These are phyloP conservation scores for slime mould (Dictyostelium discoideum) DNA, from an alignment of 78 protist species.

Conservation along the genomic window DNA sequence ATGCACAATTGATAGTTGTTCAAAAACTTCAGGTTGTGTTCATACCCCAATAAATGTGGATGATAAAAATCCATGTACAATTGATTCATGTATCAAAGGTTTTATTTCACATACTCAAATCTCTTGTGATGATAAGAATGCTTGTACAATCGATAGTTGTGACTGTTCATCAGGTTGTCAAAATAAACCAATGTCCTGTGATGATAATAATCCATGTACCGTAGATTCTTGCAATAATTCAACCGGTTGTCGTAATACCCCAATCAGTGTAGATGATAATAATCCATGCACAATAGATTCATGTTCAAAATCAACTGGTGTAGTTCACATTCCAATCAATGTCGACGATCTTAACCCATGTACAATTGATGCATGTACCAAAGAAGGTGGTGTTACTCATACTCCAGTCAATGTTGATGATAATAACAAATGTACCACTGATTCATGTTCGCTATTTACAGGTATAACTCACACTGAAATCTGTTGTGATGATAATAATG, in stretches of 20 bases:
- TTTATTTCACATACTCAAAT: background rate
- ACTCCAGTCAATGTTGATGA: conserved; percentile 43
- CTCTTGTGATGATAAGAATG: background rate
- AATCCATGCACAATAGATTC: background rate
- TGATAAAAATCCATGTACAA: conserved; percentile 53
- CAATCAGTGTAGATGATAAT: conserved; percentile 5
- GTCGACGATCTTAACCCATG: conserved; percentile 17
- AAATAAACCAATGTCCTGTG: too few relatives aligned
- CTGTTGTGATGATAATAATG: background rate
- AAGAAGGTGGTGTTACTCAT: conserved; percentile 8
- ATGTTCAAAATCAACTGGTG: conserved; percentile 11
- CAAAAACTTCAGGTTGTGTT: background rate
- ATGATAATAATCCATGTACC: conserved; percentile 31
- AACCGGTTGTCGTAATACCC: conserved; percentile 4
- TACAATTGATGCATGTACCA: conserved; percentile 23
- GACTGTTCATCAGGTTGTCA: too few relatives aligned
- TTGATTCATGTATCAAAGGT: conserved; percentile 9
- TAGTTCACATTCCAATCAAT: background rate
- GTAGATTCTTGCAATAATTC: conserved; percentile 23
- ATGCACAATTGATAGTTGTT: background rate
- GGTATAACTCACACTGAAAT: background rate
- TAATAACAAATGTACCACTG: conserved; percentile 22
- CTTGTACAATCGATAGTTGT: background rate
- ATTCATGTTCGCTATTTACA: conserved; percentile 16
- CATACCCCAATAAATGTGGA: background rate